phyloP scores from a whole-genome alignment of 306 rosid genomes.

The Ziziphus jujuba region DNA sequence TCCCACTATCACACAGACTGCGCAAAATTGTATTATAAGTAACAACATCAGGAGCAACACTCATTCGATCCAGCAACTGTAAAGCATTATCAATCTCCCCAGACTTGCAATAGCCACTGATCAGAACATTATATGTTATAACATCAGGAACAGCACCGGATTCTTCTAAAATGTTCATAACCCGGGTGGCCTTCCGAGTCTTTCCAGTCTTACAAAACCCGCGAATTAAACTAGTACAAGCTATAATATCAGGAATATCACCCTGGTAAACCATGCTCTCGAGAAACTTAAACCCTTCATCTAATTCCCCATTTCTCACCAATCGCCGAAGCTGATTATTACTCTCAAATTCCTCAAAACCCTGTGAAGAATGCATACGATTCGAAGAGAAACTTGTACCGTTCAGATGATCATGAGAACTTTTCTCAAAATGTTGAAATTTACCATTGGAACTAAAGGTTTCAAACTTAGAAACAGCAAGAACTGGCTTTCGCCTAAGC shows the following conservation, averaged over 20 bases:
- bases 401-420: constrained; percentile 28
- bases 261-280: constrained; percentile 63
- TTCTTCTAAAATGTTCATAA: constrained; percentile 68
- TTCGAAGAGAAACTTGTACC: constrained; percentile 26
- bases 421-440: constrained; percentile 35
- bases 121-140: constrained; percentile 80
- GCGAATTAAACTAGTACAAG: constrained; percentile 78
- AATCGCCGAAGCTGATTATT: constrained; percentile 54
- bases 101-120: constrained; percentile 74
- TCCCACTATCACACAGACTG: constrained; percentile 74
- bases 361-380: constrained; percentile 31
- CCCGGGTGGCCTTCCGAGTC: constrained; percentile 66
- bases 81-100: constrained; percentile 84
- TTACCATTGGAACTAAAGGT: constrained; percentile 49
- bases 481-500: constrained; percentile 27
- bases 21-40: constrained; percentile 83
- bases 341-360: constrained; percentile 52
- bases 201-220: constrained; percentile 66
- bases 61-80: constrained; percentile 76
- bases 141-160: constrained; percentile 87
- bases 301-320: constrained; percentile 71
- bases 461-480: constrained; percentile 51
- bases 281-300: constrained; percentile 60
- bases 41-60: constrained; percentile 83
- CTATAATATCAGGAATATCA: constrained; percentile 70